Base-by-base conservation (phyloP, 1,139 yeast genomes). In the Hansenula lynferdii region DNA sequence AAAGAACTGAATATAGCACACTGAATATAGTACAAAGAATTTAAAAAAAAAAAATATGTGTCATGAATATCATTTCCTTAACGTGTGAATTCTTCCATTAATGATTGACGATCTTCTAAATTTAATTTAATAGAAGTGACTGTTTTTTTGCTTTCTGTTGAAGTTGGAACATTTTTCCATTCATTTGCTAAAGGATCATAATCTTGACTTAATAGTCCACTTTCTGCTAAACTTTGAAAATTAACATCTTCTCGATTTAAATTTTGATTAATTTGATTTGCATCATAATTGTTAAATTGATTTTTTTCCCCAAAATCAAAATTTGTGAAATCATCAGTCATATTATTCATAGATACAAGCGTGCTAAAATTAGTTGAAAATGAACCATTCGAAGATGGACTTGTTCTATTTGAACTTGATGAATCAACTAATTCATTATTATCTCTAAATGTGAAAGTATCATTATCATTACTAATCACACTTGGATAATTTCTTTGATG, bases 401-500 rank as follows among this genome's bases (percentile, higher is more conserved):
- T 30, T 11, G 22, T 31, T 6, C 28, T 39, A 3, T 23, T 17
- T 6, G 22, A 19, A 1, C 8, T n/a, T n/a, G n/a, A n/a, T n/a
- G n/a, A n/a, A n/a, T n/a, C 24, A 6, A 22, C 36, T 9, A 15
- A 17, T 2, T 20, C 25, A 16, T 16, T 8, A 17, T 25, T 31
- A 12, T 24, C 11, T 21, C 15, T 28, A 23, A 17, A 17, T 3
- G 15, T n/a, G n/a, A n/a, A 6, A 8, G 2, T 23, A 5, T 30
- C 10, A 8, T 22, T 30, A 8, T 26, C 24, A 11, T n/a, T n/a
- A n/a, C n/a, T n/a, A n/a, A n/a, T n/a, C n/a, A 41, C 44, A n/a
- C 44, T 48, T 10, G 56, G 55, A 33, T 43, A 53, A 30, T 53
- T 38, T 5, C 32, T 12, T 10, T 36, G 43, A 8, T 14, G 31